A percentile compares a stretch with the other conserved stretches of the same genome.
These are phyloP conservation scores for Clarireedia hainanense DNA, from an alignment of 2,329 filamentous ascomycete genomes.

Conservation along the genomic window DNA sequence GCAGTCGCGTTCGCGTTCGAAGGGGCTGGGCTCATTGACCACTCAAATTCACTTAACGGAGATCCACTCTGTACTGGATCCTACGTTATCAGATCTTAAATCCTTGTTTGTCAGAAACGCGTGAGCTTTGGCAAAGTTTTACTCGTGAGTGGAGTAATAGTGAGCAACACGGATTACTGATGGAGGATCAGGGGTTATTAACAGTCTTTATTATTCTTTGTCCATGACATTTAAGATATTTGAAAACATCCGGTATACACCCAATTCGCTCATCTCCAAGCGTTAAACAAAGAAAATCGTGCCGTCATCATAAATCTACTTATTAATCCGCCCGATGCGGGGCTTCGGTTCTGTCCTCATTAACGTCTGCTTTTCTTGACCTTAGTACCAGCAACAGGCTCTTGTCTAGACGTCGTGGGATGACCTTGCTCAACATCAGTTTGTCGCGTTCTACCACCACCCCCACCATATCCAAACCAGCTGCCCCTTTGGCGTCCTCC, in stretches of 20 bases:
- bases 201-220: too few relatives aligned
- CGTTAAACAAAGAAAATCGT: slow-evolving; percentile 5
- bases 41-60: not conserved
- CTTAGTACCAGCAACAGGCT: slow-evolving; percentile 1
- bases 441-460: slow-evolving; percentile 23
- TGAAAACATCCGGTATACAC: not conserved
- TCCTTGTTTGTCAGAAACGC: slow-evolving; percentile 8
- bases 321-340: not conserved
- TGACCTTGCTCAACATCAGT: slow-evolving; percentile 24
- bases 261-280: not conserved
- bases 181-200: too few relatives aligned
- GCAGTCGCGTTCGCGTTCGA: slow-evolving; percentile 1
- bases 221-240: not conserved
- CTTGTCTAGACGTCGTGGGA: not conserved
- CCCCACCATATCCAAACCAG: slow-evolving; percentile 28
- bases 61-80: not conserved
- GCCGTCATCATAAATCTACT: not conserved
- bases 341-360: not conserved
- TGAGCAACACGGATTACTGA: not conserved
- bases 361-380: slow-evolving; percentile 7
- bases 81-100: slow-evolving; percentile 23
- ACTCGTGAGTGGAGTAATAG: slow-evolving; percentile 1
- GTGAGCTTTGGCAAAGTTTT: not conserved
- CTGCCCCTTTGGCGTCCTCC: slow-evolving; percentile 14
- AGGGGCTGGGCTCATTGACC: slow-evolving; percentile 8